Base-by-base conservation (phyloP, 768 basidiomycete species). In the Tricholoma furcatifolium region DNA sequence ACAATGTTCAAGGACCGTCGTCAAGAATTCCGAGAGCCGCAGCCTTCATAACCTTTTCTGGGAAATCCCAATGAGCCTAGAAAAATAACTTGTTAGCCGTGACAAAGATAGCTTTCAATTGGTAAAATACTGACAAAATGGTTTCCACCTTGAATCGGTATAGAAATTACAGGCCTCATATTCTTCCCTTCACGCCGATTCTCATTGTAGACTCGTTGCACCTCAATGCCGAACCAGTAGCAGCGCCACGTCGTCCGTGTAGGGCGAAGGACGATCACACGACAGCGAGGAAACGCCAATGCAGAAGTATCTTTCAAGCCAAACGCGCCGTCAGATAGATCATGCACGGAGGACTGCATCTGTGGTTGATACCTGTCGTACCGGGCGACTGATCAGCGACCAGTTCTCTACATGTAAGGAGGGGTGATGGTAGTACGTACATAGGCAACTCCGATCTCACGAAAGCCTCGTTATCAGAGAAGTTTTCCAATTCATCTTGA, bases 81-180 rank as follows among this genome's bases (percentile, higher is more conserved):
- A n/a, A n/a, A n/a, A n/a, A n/a, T n/a, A n/a, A n/a, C n/a, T n/a
- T n/a, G n/a, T n/a, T n/a, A n/a, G n/a, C n/a, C n/a, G n/a, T n/a
- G n/a, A n/a, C n/a, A n/a, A n/a, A n/a, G n/a, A 27, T 27, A n/a
- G 7, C 2, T 8, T 7, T 17, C 8, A 39, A 10, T 2, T 38
- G 15, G 36, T 14, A 47, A 35, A n/a, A 17, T 10, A 61, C 72
- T 52, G 47, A 74, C 73, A 48, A 74, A 70, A 50, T 74, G 72
- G 55, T 74, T 73, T 4, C 59, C 66, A 6, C 58, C 57, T 17
- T 64, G 54, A 17, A 70, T 50, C 1, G 56, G 41, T 10, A 65
- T 14, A 46, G 70, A 69, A 8, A 53, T 32, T n/a, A 65, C 53
- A 3, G 60, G 46, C 15, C 70, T 59, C 24, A 60, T 24, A 36